phyloP scores from a whole-genome alignment of 2,329 filamentous ascomycete genomes.

The Fusarium longipes region DNA sequence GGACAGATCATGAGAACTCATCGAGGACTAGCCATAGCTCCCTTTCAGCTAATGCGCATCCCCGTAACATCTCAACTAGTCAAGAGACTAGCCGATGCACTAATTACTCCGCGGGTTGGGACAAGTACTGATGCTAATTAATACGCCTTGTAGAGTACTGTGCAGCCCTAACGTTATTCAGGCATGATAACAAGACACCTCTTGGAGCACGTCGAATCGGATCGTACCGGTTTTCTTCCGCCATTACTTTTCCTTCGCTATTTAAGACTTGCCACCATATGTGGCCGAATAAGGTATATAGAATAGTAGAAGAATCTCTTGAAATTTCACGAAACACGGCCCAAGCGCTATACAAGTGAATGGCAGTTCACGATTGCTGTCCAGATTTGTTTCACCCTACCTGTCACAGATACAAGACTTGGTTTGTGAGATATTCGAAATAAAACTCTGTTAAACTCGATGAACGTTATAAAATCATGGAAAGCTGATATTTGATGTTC shows the following conservation, averaged over 20 bases:
- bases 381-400: neutral
- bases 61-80: conserved; percentile 4
- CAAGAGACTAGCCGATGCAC: neutral
- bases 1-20: conserved; percentile 16
- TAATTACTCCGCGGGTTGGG: neutral
- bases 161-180: neutral
- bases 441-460: too few species aligned
- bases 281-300: too few species aligned
- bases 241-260: neutral
- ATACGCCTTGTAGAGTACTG: neutral
- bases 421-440: too few species aligned
- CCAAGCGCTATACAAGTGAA: neutral
- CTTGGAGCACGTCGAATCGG: neutral
- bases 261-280: neutral
- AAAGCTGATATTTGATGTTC: neutral
- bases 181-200: neutral
- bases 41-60: neutral
- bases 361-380: neutral
- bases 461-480: too few species aligned
- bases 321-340: too few species aligned
- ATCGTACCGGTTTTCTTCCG: neutral
- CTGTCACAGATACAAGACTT: too few species aligned
- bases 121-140: neutral
- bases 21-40: neutral
- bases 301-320: neutral